These are phyloP conservation scores for Chrysophaeum taylorii DNA, from an alignment of 352 stramenopile species.

Conservation along the genomic window DNA sequence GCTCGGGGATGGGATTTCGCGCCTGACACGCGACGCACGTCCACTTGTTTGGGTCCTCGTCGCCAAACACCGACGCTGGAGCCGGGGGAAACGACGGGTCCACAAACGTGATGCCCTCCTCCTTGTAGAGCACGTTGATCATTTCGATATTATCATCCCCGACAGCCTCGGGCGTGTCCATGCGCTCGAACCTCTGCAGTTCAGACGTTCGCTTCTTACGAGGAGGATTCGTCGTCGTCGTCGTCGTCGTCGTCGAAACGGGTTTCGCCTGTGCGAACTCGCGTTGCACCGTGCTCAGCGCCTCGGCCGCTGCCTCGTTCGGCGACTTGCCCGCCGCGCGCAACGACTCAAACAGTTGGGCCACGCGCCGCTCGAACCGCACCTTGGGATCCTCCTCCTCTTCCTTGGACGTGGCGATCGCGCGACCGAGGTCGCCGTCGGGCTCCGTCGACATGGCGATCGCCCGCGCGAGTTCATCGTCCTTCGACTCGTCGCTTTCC, in stretches of 20 bases:
- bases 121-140: conserved; percentile 12
- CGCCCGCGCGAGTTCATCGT: not conserved
- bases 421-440: not conserved
- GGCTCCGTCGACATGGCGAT: not conserved
- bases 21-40: not conserved
- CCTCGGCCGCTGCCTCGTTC: not conserved
- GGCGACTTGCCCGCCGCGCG: not conserved
- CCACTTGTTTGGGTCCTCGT: not conserved
- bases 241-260: not conserved
- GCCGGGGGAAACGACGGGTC: conserved; percentile 21
- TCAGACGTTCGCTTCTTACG: not conserved
- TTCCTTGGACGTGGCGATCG: not conserved
- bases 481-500: not conserved
- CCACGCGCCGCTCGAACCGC: not conserved
- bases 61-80: conserved; percentile 13
- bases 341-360: not conserved
- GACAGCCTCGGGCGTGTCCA: not conserved
- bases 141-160: not conserved
- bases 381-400: not conserved
- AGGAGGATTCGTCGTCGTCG: not conserved
- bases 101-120: conserved; percentile 22
- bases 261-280: not conserved
- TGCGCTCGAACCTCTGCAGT: not conserved
- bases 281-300: not conserved
- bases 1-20: conserved; percentile 20